A percentile compares a stretch with the other conserved stretches of the same genome.
These are phyloP conservation scores for Excoecaria cochinchinensis DNA, from an alignment of 345 rosid genomes.

Conservation along the genomic window DNA sequence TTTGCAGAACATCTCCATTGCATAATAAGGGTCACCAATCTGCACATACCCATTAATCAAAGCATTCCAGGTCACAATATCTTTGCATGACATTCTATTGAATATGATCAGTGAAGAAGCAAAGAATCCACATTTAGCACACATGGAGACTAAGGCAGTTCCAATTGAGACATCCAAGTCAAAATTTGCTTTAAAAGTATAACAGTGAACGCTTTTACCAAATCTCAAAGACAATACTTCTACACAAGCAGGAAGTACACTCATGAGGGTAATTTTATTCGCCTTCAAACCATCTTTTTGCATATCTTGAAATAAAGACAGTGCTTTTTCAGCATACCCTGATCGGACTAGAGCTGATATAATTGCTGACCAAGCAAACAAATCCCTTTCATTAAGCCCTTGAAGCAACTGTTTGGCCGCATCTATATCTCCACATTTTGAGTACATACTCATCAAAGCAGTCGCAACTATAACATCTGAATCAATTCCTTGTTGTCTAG, in stretches of 20 bases:
- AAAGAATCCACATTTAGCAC: conserved; percentile 48
- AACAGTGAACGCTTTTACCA: conserved; percentile 64
- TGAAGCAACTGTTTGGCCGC: conserved; percentile 39
- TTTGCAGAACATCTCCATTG: conserved; percentile 40
- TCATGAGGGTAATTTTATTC: conserved; percentile 43
- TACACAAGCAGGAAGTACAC: conserved; percentile 54
- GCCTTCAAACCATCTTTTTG: conserved; percentile 40
- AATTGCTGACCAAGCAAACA: conserved; percentile 62
- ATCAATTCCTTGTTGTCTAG: conserved; percentile 35
- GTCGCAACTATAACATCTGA: conserved; percentile 48
- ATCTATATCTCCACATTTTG: conserved; percentile 49
- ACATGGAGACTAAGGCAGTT: conserved; percentile 60
- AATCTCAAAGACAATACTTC: conserved; percentile 34
- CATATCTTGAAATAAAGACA: conserved; percentile 49
- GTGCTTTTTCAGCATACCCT: conserved; percentile 48
- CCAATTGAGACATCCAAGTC: conserved; percentile 43
- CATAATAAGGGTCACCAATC: conserved; percentile 36
- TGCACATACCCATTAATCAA: conserved; percentile 50
- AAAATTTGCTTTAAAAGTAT: conserved; percentile 40
- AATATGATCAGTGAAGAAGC: conserved; percentile 38
- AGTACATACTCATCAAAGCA: conserved; percentile 54
- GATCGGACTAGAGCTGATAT: conserved; percentile 50
- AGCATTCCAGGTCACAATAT: conserved; percentile 58
- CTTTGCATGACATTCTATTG: conserved; percentile 45
- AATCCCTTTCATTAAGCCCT: conserved; percentile 38